Conservation (phyloP, 306 rosid genomes). For the Inga laurina region DNA sequence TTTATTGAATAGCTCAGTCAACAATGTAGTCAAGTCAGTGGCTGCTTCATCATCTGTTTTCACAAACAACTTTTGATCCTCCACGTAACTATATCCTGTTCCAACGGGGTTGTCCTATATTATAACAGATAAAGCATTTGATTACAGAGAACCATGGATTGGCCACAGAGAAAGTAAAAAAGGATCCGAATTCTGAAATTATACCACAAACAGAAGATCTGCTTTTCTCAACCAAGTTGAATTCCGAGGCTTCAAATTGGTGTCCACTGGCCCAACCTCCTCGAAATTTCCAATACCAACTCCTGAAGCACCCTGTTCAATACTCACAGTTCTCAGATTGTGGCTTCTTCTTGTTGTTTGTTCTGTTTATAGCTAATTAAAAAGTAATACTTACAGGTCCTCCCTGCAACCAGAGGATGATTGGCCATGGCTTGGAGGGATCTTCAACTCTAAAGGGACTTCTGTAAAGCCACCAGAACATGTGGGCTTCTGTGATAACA, state of each 20-base stretch:
- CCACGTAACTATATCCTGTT: constrained; percentile 86
- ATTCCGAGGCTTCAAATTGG: constrained; percentile 66
- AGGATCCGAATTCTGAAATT: not conserved
- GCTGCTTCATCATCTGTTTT: constrained; percentile 86
- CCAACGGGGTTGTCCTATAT: constrained; percentile 91
- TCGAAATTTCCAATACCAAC: constrained; percentile 87
- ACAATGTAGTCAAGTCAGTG: constrained; percentile 64
- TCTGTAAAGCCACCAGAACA: constrained; percentile 96
- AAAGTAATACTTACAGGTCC: constrained; percentile 71
- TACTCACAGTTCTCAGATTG: not conserved
- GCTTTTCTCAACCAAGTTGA: constrained; percentile 79
- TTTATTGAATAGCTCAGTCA: constrained; percentile 52
- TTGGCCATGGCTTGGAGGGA: constrained; percentile 89
- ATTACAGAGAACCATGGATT: not conserved
- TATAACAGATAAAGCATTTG: not conserved
- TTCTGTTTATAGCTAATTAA: not conserved
- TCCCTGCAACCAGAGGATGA: constrained; percentile 93
- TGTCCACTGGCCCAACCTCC: constrained; percentile 81
- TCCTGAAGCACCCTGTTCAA: constrained; percentile 77
- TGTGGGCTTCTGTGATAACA: constrained; percentile 72
- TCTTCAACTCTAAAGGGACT: constrained; percentile 87
- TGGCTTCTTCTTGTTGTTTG: not conserved
- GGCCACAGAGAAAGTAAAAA: not conserved
- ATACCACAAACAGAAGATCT: constrained; percentile 81
- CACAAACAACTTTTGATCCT: constrained; percentile 52